Base-by-base conservation (phyloP, 805 yeast genomes). In the Candida maltosa region DNA sequence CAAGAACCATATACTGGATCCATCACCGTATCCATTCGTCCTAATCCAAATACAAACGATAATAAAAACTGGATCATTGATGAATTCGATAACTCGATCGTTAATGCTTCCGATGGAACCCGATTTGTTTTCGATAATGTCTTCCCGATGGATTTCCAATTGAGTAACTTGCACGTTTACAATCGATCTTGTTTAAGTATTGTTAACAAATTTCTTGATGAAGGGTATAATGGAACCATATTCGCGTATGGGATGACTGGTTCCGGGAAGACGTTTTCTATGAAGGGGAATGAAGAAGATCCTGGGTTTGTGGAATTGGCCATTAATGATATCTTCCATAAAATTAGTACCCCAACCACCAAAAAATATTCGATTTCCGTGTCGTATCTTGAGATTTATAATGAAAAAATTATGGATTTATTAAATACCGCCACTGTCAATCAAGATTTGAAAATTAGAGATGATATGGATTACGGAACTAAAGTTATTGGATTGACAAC, bases 171-270 rank as follows among this genome's bases (percentile, higher is more conserved):
- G 4, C 72, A 74, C 15, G 85, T 91, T 2, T 91, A 86, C 54
- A 61, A 62, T 14, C 55, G 57, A 10, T 65, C 62, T 69, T 32
- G 94, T 77, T 31, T 69, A 51, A 46, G 76, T 67, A 23, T 70
- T 73, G 56, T 79, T 71, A 25, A 63, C 52, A 43, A 76, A 70
- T 54, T 78, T 75, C 42, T 70, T 71, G 47, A 56, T 29, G 80
- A 79, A 11, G 96, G 96, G 0, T 89, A 63, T 56, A 87, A 87
- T 51, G 89, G 89, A 11, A 88, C 96, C 0, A 78, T 89, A 1
- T 87, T 91, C 56, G 97, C 97, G 0, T 87, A 87, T 51, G 96
- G 96, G 23, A 85, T 85, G 87, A 87, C 96, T 0, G 96, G 96
- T 0, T 83, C 94, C 1, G 96, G 96, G 8, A 87, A 87, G 57